Conservation (phyloP, 352 stramenopile genomes). For the Phytophthora crassamura region DNA sequence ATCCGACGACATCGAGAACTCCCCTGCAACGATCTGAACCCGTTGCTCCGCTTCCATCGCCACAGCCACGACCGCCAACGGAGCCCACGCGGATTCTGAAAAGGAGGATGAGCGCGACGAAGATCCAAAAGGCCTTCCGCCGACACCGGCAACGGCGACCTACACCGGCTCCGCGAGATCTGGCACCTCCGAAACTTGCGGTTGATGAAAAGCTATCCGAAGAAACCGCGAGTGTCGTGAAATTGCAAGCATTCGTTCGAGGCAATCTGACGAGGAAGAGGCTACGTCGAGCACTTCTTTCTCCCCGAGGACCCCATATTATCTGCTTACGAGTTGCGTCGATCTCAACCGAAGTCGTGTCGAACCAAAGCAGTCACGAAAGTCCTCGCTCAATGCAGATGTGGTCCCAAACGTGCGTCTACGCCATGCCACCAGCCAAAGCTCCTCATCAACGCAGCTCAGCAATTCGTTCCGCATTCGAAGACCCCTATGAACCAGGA, state of each 20-base stretch:
- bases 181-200: slow-evolving; percentile 4
- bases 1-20: neutral
- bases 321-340: slow-evolving; percentile 42
- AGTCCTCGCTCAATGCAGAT: neutral
- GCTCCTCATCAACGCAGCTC: slow-evolving; percentile 6
- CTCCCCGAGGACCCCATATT: slow-evolving; percentile 24
- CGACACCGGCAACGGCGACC: slow-evolving; percentile 35
- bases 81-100: slow-evolving; percentile 7
- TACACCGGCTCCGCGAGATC: slow-evolving; percentile 9
- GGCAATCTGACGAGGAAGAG: slow-evolving; percentile 45
- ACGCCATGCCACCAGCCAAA: slow-evolving; percentile 34
- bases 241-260: slow-evolving; percentile 62
- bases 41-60: neutral
- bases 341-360: neutral
- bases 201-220: slow-evolving; percentile 25
- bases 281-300: slow-evolving; percentile 30
- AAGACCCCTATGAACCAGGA: neutral
- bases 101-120: slow-evolving; percentile 35
- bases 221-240: slow-evolving; percentile 44
- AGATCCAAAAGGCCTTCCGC: slow-evolving; percentile 54
- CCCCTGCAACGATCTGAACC: neutral
- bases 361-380: slow-evolving; percentile 28
- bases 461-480: neutral
- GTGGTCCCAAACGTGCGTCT: slow-evolving; percentile 31
- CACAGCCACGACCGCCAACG: neutral